These are phyloP conservation scores for Fusarium praegraminearum DNA, from an alignment of 2,329 filamentous ascomycete species.

Conservation along the genomic window DNA sequence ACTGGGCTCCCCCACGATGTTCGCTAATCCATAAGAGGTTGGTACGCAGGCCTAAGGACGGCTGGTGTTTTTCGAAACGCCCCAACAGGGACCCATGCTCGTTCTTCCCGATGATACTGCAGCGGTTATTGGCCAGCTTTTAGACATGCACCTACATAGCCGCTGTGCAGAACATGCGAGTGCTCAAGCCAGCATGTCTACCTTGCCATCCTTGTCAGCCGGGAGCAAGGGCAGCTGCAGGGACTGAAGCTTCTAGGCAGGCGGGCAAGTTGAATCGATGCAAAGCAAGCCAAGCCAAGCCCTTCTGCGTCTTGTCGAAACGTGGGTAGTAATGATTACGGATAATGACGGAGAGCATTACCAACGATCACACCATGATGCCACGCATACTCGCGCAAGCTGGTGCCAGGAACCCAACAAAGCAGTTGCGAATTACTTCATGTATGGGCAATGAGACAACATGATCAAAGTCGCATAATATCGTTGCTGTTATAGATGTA, in stretches of 20 bases:
- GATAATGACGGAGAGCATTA: slow-evolving; percentile 42
- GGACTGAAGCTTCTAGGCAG: slow-evolving; percentile 45
- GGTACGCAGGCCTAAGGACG: slow-evolving; percentile 31
- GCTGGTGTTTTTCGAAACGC: slow-evolving; percentile 50
- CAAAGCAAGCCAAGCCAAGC: slow-evolving; percentile 46
- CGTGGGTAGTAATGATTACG: slow-evolving; percentile 40
- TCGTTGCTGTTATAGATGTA: slow-evolving; percentile 5
- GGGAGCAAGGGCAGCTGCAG: slow-evolving; percentile 47
- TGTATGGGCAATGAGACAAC: slow-evolving; percentile 32
- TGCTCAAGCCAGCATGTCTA: slow-evolving; percentile 53
- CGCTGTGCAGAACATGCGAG: slow-evolving; percentile 58
- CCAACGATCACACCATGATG: slow-evolving; percentile 40
- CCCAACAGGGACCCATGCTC: slow-evolving; percentile 46
- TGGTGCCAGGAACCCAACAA: slow-evolving; percentile 19
- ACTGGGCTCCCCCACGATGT: slow-evolving; percentile 41
- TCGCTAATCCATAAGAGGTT: slow-evolving; percentile 39
- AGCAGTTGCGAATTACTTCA: slow-evolving; percentile 18
- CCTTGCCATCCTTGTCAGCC: slow-evolving; percentile 44
- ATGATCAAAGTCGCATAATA: slow-evolving; percentile 7
- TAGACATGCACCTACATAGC: slow-evolving; percentile 55
- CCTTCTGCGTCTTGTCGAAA: slow-evolving; percentile 38
- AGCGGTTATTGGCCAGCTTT: slow-evolving; percentile 52
- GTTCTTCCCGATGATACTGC: slow-evolving; percentile 43
- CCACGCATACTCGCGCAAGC: slow-evolving; percentile 11
- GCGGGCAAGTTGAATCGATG: slow-evolving; percentile 34